Conservation (phyloP, 2,329 filamentous ascomycete species). For the Didymella sp. region DNA sequence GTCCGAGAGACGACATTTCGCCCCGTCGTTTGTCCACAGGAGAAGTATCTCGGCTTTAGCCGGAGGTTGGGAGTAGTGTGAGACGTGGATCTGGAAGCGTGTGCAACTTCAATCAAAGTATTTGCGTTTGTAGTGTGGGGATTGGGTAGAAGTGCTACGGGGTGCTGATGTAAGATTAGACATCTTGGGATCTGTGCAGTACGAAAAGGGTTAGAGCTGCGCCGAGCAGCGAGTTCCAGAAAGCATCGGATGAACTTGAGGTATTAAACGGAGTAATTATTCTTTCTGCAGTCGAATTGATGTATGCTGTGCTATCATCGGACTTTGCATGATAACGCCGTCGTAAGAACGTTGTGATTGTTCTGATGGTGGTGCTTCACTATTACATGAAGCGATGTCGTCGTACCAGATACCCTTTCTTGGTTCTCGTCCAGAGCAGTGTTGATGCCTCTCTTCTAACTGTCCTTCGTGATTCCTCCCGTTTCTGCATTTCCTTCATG, state of each 20-base stretch:
- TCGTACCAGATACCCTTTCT: neutral
- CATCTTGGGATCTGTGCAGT: neutral
- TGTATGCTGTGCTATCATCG: neutral
- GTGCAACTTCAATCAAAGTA: neutral
- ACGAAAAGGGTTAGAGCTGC: neutral
- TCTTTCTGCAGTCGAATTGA: too few species aligned
- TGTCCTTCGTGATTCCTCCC: neutral
- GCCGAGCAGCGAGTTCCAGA: neutral
- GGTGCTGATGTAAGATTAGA: slow-evolving; percentile 12
- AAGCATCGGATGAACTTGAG: neutral
- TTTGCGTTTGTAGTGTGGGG: neutral
- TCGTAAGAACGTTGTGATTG: neutral
- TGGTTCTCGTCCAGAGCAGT: neutral
- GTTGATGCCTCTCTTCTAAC: neutral
- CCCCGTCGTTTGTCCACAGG: neutral
- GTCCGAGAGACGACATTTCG: neutral
- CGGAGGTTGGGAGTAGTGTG: neutral
- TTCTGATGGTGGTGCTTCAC: neutral
- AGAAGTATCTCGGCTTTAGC: neutral
- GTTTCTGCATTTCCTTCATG: neutral
- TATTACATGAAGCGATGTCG: neutral
- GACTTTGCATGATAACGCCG: slow-evolving; percentile 2
- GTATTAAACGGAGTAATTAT: neutral
- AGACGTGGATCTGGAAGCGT: neutral
- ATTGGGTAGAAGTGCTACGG: neutral